Evolutionary conservation across 371 early-diverging fungal genomes (phyloP), one percentile per base, ranked within the genome.

Genomic region (Saksenaea oblongispora): DNA sequence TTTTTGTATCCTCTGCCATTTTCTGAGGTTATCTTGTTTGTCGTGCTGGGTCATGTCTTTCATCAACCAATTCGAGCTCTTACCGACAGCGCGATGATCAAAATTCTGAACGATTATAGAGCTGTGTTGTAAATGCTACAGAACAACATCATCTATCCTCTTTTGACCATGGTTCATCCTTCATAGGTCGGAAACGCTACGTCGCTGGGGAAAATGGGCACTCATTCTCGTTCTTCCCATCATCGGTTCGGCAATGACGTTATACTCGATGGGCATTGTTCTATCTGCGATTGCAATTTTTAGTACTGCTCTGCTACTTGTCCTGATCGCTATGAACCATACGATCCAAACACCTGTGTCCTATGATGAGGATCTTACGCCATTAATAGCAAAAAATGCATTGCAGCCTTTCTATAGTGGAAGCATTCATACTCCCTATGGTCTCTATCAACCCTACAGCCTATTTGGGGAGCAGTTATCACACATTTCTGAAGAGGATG

Each of bases 401-500:
- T 65, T 68, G 11, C 57, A 62, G 27, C 42, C 64, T 14, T 61
- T 70, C n/a, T 58, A 64, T 24, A 69, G 69, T 58, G 66, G 59
- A 35, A 62, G 51, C 34, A 53, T 53, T 17, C 56, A 54, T 13
- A 34, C 65, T 5, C 35, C 61, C 24, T 62, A 63, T 34, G 63
- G 59, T n/a, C 53, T 61, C 1, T 79, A 79, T 37, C 67, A 74
- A 14, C 79, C 79, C 10, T 79, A 79, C 56, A 79, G 79, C 58
- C 62, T 79, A n/a, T 79, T 79, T 67, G 79, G 71, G 1, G 79
- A 79, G 36, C 73, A 73, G 36, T 55, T 79, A 5, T 79, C 79
- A 0, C 76, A 79, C 34, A 79, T 79, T 18, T 79, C 79, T 5
- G 79, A 79, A 44, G 79, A 78, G 66, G 78, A 75, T 35, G 65